A percentile compares a stretch with the other conserved stretches of the same genome.
Conservation (phyloP, 805 yeast genomes). For the Kodamaea hsintzibuensis region DNA sequence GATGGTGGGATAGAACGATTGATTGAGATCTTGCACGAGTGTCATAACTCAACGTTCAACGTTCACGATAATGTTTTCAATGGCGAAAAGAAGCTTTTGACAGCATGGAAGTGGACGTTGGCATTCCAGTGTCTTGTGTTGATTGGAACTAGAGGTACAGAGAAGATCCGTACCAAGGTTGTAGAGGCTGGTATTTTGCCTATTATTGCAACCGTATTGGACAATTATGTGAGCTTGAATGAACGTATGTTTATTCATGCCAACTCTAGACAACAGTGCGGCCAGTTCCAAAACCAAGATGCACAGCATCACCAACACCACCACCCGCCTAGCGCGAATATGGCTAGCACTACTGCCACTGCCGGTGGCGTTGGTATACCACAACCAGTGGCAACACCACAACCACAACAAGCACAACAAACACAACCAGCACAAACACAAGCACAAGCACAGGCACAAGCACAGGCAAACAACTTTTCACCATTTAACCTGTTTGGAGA, state of each 20-base stretch:
- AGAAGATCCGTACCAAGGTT: slow-evolving; percentile 76
- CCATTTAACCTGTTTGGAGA: neutral
- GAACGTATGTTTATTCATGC: slow-evolving; percentile 40
- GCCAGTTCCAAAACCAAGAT: neutral
- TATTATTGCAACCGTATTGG: slow-evolving; percentile 85
- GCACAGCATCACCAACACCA: slow-evolving; percentile 5
- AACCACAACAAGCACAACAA: neutral
- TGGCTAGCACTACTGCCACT: slow-evolving; percentile 5
- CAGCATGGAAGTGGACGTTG: slow-evolving; percentile 98
- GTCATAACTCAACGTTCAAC: slow-evolving; percentile 47
- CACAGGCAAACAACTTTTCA: neutral
- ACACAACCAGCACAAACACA: neutral
- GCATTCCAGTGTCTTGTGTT: slow-evolving; percentile 90
- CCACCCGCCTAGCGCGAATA: neutral
- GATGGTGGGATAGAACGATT: slow-evolving; percentile 94
- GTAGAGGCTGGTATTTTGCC: slow-evolving; percentile 93
- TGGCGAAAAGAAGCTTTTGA: slow-evolving; percentile 49
- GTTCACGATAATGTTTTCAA: slow-evolving; percentile 32
- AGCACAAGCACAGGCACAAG: neutral
- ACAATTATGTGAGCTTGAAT: slow-evolving; percentile 65
- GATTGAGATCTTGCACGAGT: slow-evolving; percentile 81
- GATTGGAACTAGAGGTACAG: slow-evolving; percentile 92
- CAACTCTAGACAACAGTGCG: slow-evolving; percentile 18
- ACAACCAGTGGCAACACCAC: neutral
- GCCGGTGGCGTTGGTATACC: neutral